Evolutionary conservation across 768 basidiomycete species (phyloP), one percentile per base, ranked within the genome.

Genomic region (Flagelloscypha sp.): DNA sequence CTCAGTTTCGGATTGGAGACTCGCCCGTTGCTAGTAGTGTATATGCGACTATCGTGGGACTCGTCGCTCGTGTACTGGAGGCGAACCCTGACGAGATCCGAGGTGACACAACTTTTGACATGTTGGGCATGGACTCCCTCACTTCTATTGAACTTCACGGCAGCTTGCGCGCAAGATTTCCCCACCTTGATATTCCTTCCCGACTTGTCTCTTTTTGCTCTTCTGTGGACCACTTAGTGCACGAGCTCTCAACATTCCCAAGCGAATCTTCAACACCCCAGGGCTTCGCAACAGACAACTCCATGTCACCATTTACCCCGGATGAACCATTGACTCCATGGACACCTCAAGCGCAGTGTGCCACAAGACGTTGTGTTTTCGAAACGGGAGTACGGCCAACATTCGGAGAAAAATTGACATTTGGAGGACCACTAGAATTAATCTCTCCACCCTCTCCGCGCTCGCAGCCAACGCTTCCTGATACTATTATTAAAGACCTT

Each of bases 41-140:
- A 11, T 35, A 47, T 15, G 42, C 39, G 5, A 51, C 57, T 17
- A 53, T 74, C 4, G 63, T 61, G 13, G 37, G 33, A 4, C 47
- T 72, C 11, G 52, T 79, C 7, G 65, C 72, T 0, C 47, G 54
- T 2, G 63, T 72, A n/a, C 61, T 80, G 1, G 57, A 58, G n/a
- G 35, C 54, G 0, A 48, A 55, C 8, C 35, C 48, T 13, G 45
- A 53, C 3, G 58, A 60, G 12, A 57, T 82, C 17, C 38, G 50
- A 1, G 72, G 72, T 19, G 65, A 68, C 12, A 48, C 54, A 0
- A 64, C 72, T 15, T 56, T 84, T 6, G 61, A 60, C 12, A 50
- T 57, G 0, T 58, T 81, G 10, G 79, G 81, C 3, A 53, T 83
- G 15, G 79, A 83, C 45, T 83, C 79, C 1, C 52, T 84, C 35